phyloP scores from a whole-genome alignment of 2,329 filamentous ascomycete species.

The Epicoccum sorghinum region DNA sequence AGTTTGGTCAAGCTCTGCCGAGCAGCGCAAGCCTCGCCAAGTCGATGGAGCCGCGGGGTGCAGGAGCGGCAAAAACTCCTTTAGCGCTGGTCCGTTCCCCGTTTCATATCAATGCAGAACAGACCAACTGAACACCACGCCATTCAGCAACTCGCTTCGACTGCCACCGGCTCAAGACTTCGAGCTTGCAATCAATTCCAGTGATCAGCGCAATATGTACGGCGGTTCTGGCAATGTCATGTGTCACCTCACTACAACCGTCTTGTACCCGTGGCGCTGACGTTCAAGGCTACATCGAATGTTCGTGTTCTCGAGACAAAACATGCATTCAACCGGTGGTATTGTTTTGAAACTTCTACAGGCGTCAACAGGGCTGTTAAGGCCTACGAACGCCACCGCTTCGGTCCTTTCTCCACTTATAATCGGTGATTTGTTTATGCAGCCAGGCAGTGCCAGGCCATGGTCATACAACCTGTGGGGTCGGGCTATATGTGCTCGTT shows the following conservation, averaged over 20 bases:
- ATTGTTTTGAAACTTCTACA: constrained; percentile 1
- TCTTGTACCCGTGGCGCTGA: neutral
- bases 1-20: constrained; percentile 7
- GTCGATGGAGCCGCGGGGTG: neutral
- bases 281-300: too few relatives aligned
- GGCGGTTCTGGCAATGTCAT: neutral
- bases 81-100: neutral
- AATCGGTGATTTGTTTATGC: neutral
- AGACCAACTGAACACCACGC: neutral
- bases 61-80: constrained; percentile 4
- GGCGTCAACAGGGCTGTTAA: neutral
- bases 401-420: constrained; percentile 6
- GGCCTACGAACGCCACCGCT: neutral
- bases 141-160: neutral
- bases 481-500: neutral
- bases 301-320: neutral
- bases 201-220: neutral
- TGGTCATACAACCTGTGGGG: neutral
- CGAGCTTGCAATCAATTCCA: neutral
- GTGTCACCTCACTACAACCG: neutral
- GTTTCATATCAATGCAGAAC: neutral
- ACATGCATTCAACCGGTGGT: constrained; percentile 7
- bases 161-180: neutral
- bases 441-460: neutral
- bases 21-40: constrained; percentile 10